Evolutionary conservation across 2,329 filamentous ascomycete species (phyloP), one percentile per base, ranked within the genome.

Genomic region (Alternaria incomplexa): DNA sequence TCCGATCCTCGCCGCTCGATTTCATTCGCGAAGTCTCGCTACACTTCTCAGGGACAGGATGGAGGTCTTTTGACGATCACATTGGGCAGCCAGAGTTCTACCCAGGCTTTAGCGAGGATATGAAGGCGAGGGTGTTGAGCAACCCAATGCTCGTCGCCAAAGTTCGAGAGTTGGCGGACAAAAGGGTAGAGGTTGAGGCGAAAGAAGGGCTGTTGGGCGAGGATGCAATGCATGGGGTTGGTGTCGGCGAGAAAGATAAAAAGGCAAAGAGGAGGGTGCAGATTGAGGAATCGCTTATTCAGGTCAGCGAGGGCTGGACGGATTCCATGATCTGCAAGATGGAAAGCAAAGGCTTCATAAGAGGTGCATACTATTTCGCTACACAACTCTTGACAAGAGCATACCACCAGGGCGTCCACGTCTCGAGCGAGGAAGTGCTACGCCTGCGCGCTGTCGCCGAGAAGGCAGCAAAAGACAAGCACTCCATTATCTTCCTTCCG

Each of bases 311-410:
- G 67, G 90, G 91, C 68, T 90, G 96, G 87, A 93, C 93, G 23
- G 93, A 97, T 76, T 89, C 91, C 66, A 98, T 99, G 96, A 97
- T 99, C 65, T 98, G 95, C 87, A 99, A 99, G 82, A 95, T 98
- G 86, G 96, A 99, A 81, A 96, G 91, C 84, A 96, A 94, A 77
- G 84, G 88, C 3, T 98, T 98, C 76, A 97, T 99, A 70, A 86
- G 96, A 52, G 89, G 93, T 23, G 95, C 96, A 50, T 98, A 98
- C 78, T 99, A 97, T 78, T 77, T 97, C 43, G 85, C 85, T 51
- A 97, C 94, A 1, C 95, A 98, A 81, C 85, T 98, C 50, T 84
- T 98, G 65, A 96, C 95, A 5, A 85, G 96, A 64, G 95, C 96
- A 6, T 99, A 99, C 79, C 93, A 98, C 75, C 95, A 98, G 83